These are phyloP conservation scores for Ascoidea asiatica DNA, from an alignment of 805 yeast genomes.

Conservation along the genomic window DNA sequence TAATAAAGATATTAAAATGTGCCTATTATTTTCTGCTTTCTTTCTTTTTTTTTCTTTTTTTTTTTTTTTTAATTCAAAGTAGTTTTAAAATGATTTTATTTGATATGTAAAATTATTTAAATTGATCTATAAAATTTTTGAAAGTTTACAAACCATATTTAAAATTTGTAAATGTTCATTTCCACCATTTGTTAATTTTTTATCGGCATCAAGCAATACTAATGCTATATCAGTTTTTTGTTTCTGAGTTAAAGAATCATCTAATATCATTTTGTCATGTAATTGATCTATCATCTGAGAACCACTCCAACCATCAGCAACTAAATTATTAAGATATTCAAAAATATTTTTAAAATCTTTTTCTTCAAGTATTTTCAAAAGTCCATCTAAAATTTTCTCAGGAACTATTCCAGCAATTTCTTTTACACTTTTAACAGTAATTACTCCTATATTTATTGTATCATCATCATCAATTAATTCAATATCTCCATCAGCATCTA, in stretches of 20 bases:
- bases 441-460: conserved; percentile 11
- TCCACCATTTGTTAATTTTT: conserved; percentile 66
- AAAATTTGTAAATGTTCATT: conserved; percentile 79
- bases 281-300: conserved; percentile 58
- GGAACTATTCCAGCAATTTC: conserved; percentile 75
- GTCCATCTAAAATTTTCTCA: conserved; percentile 24
- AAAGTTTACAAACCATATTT: conserved; percentile 43
- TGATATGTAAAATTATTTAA: background rate
- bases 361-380: conserved; percentile 25
- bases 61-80: conserved; percentile 5
- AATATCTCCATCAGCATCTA: conserved; percentile 21
- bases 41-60: too few relatives aligned
- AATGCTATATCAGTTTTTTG: conserved; percentile 56
- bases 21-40: too few relatives aligned
- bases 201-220: conserved; percentile 62
- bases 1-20: too few relatives aligned
- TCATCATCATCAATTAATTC: conserved; percentile 17
- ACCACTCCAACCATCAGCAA: conserved; percentile 68
- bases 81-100: background rate
- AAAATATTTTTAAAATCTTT: conserved; percentile 22
- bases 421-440: conserved; percentile 34
- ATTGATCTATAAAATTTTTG: conserved; percentile 23
- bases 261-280: conserved; percentile 51
- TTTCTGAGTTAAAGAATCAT: conserved; percentile 31
- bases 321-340: conserved; percentile 32